Percentiles rank a stretch among this genome's conserved stretches.
Conservation (phyloP, 805 yeast genomes). For the Candida sonorensis region DNA sequence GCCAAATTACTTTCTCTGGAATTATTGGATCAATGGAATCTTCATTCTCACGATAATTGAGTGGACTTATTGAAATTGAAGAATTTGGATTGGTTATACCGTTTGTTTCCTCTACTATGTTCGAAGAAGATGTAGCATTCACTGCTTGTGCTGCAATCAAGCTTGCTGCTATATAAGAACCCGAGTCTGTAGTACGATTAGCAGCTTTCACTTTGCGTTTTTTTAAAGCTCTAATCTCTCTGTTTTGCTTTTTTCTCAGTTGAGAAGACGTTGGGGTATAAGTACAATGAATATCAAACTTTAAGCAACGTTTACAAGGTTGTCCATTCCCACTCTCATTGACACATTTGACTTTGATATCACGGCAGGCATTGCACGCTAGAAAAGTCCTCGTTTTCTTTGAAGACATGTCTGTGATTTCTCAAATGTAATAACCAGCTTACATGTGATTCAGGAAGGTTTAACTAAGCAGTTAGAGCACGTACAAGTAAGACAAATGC, state of each 20-base stretch:
- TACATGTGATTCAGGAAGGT: no score
- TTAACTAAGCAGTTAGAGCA: no score
- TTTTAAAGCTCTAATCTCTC: constrained; percentile 1
- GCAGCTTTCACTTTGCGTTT: no score
- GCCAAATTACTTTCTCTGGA: constrained; percentile 9
- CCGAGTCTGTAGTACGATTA: no score
- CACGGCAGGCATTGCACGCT: constrained; percentile 9
- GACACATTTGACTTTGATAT: constrained; percentile 5
- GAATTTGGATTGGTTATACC: background rate
- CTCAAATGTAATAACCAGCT: no score
- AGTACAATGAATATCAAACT: constrained; percentile 2
- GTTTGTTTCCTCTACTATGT: background rate
- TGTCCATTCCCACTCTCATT: constrained; percentile 4
- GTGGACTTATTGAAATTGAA: background rate
- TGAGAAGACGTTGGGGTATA: constrained; percentile 7
- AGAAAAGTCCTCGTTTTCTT: constrained; percentile 4
- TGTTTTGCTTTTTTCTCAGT: constrained; percentile 1
- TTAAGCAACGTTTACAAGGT: constrained; percentile 4
- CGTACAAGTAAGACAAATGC: no score
- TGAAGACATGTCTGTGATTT: background rate
- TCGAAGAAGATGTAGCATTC: background rate
- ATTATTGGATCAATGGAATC: constrained; percentile 1
- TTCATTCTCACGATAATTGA: background rate
- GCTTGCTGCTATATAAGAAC: no score
- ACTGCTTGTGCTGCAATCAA: no score